Evolutionary conservation across 139 green algal genomes (phyloP).

Genomic region (Closterium sp.): DNA sequence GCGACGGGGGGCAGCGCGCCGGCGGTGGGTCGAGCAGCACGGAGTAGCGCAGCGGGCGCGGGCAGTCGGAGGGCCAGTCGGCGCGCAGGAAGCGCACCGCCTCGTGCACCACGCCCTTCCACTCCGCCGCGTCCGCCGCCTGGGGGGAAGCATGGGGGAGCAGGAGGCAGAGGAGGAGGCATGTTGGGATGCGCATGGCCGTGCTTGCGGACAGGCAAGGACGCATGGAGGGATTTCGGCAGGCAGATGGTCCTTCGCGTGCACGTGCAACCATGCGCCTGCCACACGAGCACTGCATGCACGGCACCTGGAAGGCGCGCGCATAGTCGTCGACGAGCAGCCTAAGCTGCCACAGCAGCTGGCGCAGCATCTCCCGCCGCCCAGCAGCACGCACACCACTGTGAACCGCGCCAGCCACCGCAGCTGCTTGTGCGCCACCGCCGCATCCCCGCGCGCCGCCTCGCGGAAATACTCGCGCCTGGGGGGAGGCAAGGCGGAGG

Average conservation of each 20-base stretch:
- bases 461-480: constrained; percentile 57
- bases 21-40: constrained; percentile 26
- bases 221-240: not conserved
- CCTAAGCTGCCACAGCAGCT: constrained; percentile 67
- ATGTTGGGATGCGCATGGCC: not conserved
- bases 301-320: not conserved
- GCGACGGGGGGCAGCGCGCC: constrained; percentile 18
- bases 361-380: constrained; percentile 55
- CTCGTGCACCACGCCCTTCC: constrained; percentile 47
- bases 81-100: constrained; percentile 60
- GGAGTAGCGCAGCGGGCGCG: constrained; percentile 21
- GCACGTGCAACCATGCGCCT: too few relatives aligned
- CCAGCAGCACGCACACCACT: constrained; percentile 72
- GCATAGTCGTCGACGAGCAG: constrained; percentile 55
- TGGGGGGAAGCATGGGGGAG: not conserved
- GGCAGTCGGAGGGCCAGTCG: constrained; percentile 44
- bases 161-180: too few relatives aligned
- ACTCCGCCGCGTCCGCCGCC: constrained; percentile 22
- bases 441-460: constrained; percentile 1
- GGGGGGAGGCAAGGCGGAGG: too few relatives aligned
- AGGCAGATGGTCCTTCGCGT: too few relatives aligned
- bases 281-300: too few relatives aligned
- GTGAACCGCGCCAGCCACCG: constrained; percentile 72
- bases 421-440: constrained; percentile 62
- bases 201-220: too few relatives aligned